A percentile compares a stretch with the other conserved stretches of the same genome.
Evolutionary conservation across 805 yeast species (phyloP).

Genomic region (Diddensiella caesifluorescens): DNA sequence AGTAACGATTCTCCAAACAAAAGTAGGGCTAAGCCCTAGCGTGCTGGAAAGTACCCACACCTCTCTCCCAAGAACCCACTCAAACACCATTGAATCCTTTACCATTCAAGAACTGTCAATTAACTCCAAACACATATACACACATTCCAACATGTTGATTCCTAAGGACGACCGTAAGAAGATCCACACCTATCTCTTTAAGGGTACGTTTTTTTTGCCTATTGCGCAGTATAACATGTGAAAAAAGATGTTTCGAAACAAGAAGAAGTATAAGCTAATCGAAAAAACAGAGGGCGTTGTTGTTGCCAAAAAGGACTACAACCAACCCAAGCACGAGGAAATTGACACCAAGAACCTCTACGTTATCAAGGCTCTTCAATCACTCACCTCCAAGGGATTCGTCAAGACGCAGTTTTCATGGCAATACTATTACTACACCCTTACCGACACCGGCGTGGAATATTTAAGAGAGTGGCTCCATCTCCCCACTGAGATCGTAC

Average conservation of each 20-base stretch:
- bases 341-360: slow-evolving; percentile 96
- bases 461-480: slow-evolving; percentile 97
- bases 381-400: slow-evolving; percentile 97
- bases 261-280: slow-evolving; percentile 92
- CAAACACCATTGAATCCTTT: neutral
- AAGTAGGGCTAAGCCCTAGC: slow-evolving; percentile 4
- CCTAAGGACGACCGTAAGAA: slow-evolving; percentile 99
- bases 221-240: neutral
- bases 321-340: slow-evolving; percentile 97
- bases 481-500: slow-evolving; percentile 98
- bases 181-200: slow-evolving; percentile 98
- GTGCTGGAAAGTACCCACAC: slow-evolving; percentile 1
- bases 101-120: neutral
- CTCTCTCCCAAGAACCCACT: neutral
- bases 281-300: slow-evolving; percentile 84
- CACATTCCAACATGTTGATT: slow-evolving; percentile 77
- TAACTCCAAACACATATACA: slow-evolving; percentile 1
- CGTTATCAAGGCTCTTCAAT: slow-evolving; percentile 98
- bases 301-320: slow-evolving; percentile 98
- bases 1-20: too few relatives aligned
- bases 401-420: slow-evolving; percentile 99
- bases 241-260: too few relatives aligned
- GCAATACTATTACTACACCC: slow-evolving; percentile 99
- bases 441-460: slow-evolving; percentile 99
- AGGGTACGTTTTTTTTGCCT: slow-evolving; percentile 38